A percentile compares a stretch with the other conserved stretches of the same genome.
Conservation (phyloP, 1,284 basidiomycete genomes). For the Spongiforma sp. region DNA sequence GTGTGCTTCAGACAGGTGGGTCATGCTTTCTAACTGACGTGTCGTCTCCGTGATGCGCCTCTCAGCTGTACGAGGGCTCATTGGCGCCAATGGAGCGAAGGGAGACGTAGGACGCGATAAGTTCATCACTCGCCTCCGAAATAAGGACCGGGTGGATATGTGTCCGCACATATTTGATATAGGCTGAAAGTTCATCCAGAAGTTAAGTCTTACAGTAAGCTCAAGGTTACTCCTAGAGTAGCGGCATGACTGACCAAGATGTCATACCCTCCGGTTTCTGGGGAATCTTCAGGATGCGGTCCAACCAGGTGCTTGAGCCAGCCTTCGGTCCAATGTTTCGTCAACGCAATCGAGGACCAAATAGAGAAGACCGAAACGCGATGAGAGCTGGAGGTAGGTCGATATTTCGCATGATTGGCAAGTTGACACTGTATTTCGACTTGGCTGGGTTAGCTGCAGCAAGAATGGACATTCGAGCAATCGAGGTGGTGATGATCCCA, state of each 20-base stretch:
- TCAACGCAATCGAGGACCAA: conserved; percentile 96
- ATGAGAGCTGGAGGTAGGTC: conserved; percentile 95
- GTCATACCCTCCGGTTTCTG: conserved; percentile 65
- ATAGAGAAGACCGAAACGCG: conserved; percentile 98
- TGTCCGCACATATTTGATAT: conserved; percentile 94
- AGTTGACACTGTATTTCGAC: conserved; percentile 91
- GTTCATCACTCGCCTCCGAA: conserved; percentile 84
- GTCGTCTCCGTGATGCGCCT: conserved; percentile 98
- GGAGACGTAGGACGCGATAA: conserved; percentile 91
- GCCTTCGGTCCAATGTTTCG: conserved; percentile 85
- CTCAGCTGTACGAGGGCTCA: conserved; percentile 86
- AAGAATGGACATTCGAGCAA: conserved; percentile 95
- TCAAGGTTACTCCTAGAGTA: background rate
- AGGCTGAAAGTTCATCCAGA: conserved; percentile 88
- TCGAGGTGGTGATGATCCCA: conserved; percentile 98
- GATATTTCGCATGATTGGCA: conserved; percentile 88
- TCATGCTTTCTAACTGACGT: conserved; percentile 96
- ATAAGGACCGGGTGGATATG: conserved; percentile 90
- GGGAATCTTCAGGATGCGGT: conserved; percentile 92
- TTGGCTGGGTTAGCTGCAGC: conserved; percentile 98
- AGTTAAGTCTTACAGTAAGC: conserved; percentile 56
- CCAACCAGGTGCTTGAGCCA: conserved; percentile 95
- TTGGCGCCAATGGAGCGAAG: conserved; percentile 89
- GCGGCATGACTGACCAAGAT: conserved; percentile 65
- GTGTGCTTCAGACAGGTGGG: conserved; percentile 96